Base-by-base conservation (phyloP, 345 rosid species). In the Psidium guajava region DNA sequence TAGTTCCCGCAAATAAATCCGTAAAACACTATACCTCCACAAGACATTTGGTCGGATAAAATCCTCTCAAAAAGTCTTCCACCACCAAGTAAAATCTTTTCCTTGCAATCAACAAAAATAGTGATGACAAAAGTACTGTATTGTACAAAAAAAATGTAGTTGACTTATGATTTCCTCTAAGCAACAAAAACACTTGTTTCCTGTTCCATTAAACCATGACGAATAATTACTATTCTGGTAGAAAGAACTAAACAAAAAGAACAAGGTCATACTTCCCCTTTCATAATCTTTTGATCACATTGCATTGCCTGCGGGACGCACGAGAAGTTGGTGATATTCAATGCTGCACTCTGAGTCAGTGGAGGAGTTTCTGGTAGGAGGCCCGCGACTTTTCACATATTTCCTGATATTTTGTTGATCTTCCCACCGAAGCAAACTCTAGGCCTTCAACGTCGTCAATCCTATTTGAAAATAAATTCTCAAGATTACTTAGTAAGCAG, bases 371-470 rank as follows among this genome's bases (percentile, higher is more conserved):
- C 69, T 85, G 47, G 27, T 50, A 21, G 83, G 80, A n/a, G 42
- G 88, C 59, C 88, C 83, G n/a, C 88, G 91, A 36, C 55, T 74
- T 84, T 95, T 96, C 75, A 93, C 91, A 84, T 94, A 92, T 53
- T 89, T 90, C 84, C 96, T 94, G 51, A 96, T 89, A 83, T 90
- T 95, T 86, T 96, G 94, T 86, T 96, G 98, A 91, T 96, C 99
- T 87, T 96, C 98, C 99, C 99, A 96, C 42, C 99, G 94, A 85
- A 96, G 96, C 28, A 93, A 88, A 42, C 88, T 96, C 99, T 86
- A 93, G 44, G 74, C 98, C 97, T 88, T 96, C 98, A 86, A 96
- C 96, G 90, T 96, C 99, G 89, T 95, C 97, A 87, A 89, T 82
- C 22, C 98, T 96, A 89, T 42, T 69, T 84, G 84, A 36, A 87